Base-by-base conservation (phyloP, 305 asterid species). In the Rubia balearica region DNA sequence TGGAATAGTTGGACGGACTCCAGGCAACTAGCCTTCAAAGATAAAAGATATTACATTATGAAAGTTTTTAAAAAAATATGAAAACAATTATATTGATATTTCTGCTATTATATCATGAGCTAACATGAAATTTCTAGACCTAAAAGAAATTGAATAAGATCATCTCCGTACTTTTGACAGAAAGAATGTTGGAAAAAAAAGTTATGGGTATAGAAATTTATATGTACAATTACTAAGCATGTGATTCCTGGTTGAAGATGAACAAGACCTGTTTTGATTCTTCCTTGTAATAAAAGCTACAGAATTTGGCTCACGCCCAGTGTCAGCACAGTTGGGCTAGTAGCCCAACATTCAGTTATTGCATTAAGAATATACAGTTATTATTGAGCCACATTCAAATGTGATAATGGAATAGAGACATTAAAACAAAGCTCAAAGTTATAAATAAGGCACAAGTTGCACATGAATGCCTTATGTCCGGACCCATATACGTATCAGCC, bases 241-340 rank as follows among this genome's bases (percentile, higher is more conserved):
- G 88, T 89, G 85, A 81, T 81, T 87, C 96, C 97, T 86, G 87
- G 96, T 84, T 88, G 90, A 89, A 89, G 96, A 89, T 93, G 92
- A 84, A 89, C 90, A 91, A 76, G 89, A 93, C 97, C 98, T 93
- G 98, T 84, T 74, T 82, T 80, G 90, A 80, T 85, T 89, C 96
- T 81, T 84, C 96, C 92, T 84, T 88, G 96, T 83, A 92, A 93
- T 86, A 84, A 81, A 87, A 89, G 97, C 98, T 90, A 93, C 90
- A 91, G 96, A 86, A 84, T 96, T 91, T 96, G 85, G 91, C 94
- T 89, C 98, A 93, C 90, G 90, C 95, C 96, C 96, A 93, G 89
- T 89, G 97, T 86, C 98, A 89, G 97, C 98, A 90, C 92, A 90
- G 93, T 86, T 92, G 94, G 98, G 92, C 94, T 84, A 93, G 96